Conservation (phyloP, 371 early-diverging fungal species). For the Circinella minor region DNA sequence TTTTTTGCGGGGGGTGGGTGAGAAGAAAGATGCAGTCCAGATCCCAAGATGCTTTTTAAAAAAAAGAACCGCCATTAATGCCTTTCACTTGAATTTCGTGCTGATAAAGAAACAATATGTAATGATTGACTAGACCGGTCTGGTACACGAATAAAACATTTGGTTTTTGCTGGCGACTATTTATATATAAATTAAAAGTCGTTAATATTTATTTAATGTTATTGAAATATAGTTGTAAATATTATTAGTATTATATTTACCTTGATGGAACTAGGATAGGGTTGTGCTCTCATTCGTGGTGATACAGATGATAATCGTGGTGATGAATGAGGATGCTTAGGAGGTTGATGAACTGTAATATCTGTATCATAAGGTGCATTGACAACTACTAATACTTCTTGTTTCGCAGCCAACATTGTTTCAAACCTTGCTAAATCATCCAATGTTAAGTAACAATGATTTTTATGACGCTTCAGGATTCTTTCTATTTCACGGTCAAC, state of each 20-base stretch:
- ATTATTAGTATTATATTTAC: not conserved
- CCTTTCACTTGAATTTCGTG: constrained; percentile 11
- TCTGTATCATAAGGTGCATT: constrained; percentile 46
- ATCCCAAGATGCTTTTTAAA: not conserved
- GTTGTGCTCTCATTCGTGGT: not conserved
- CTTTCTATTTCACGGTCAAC: constrained; percentile 39
- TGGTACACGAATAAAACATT: constrained; percentile 41
- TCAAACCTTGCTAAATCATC: constrained; percentile 40
- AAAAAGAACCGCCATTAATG: not conserved
- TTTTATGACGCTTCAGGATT: constrained; percentile 29
- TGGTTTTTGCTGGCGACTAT: constrained; percentile 13
- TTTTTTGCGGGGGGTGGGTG: not conserved
- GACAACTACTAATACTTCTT: constrained; percentile 39
- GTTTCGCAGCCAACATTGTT: constrained; percentile 27
- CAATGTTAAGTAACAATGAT: constrained; percentile 44
- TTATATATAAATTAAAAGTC: too few species aligned
- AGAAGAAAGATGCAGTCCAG: not conserved
- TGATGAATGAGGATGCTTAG: not conserved
- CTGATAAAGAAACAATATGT: constrained; percentile 30
- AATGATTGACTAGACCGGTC: constrained; percentile 32
- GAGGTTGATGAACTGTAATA: constrained; percentile 35
- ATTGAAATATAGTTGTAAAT: too few species aligned
- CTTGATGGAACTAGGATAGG: constrained; percentile 3
- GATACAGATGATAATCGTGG: constrained; percentile 3
- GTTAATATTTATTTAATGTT: too few species aligned